Evolutionary conservation across 495 filamentous ascomycete genomes (phyloP), one percentile per base, ranked within the genome.

Genomic region (Recurvomyces mirabilis): DNA sequence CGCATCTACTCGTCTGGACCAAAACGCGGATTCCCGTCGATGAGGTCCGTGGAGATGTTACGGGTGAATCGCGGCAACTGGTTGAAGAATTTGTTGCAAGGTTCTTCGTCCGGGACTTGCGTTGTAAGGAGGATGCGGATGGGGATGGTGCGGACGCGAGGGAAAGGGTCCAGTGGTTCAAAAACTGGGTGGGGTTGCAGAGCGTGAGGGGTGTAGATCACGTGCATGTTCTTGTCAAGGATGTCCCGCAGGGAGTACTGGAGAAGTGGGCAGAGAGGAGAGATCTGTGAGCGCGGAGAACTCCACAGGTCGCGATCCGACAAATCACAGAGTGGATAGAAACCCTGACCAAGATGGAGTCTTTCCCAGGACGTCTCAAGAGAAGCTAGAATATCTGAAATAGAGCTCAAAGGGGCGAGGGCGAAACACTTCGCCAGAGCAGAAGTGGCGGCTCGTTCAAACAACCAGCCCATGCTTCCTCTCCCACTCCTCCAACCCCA

Each of bases 161-260:
- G 21, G 69, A 75, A 5, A 74, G 72, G 46, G 84, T 94, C 47
- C 47, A 87, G 53, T 95, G 84, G 83, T 94, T 94, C 58, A 94
- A 93, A 72, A 95, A 95, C 56, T 93, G 84, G 82, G 77, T 77
- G 38, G 74, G 74, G n/a, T 60, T 93, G 58, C 87, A 94, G 66
- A 93, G 86, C 60, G 86, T 95, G 37, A 67, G 81, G 39, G 73
- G 77, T 5, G 62, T 94, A 44, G 87, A 93, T 53, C 87, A 84
- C 68, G 65, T 85, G 4, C 80, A 84, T 69, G 66, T 86, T 12
- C 60, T 87, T 46, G 65, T 87, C 12, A 71, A 65, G 45, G 76
- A 74, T 62, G 74, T 77, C 23, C 73, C 72, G 5, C 69, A 77
- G 28, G 65, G 68, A 6, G 51, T 83, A 41, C 39, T 87, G 34